Base-by-base conservation (phyloP, 164 flowering plant species). In the Vitis cinerea region DNA sequence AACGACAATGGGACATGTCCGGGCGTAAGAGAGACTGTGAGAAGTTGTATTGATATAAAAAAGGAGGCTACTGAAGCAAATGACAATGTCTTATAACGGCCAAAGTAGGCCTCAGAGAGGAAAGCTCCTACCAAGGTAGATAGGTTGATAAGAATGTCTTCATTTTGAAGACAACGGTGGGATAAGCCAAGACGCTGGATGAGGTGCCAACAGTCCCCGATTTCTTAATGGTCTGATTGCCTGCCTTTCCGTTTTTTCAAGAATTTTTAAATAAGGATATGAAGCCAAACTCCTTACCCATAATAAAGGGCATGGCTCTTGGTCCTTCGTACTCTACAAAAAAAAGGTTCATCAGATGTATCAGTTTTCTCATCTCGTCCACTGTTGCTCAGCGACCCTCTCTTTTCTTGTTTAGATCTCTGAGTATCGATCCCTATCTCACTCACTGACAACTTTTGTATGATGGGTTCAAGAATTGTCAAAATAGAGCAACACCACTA, bases 221-320 rank as follows among this genome's bases (percentile, higher is more conserved):
- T 72, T 87, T 90, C 86, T 93, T 96, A 62, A 88, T 88, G 19
- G 95, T 85, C 66, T 93, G 95, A 63, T 91, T 93, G 29, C 97
- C 93, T 92, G 81, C 63, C 27, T 23, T 23, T 2, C 27, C 1
- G 74, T 23, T 57, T 27, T 2, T 1, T 8, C 1, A 54, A 27
- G 10, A 60, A 23, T 10, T 60, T 23, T 30, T 17, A 23, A 23
- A 23, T 23, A 23, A 23, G 27, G 27, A 37, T 0, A 60, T 10
- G 14, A 10, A 10, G 19, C 11, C 10, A 23, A 10, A 23, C 27
- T 15, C 8, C 59, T 52, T 54, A 81, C 84, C 84, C 54, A 81
- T 76, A 29, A 81, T 65, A 44, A 73, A 81, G 48, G 84, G 82
- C 78, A 81, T 76, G 67, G 78, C 76, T 71, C 69, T 81, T 31